Conservation (phyloP, 345 rosid genomes). For the Syzygium aromaticum region DNA sequence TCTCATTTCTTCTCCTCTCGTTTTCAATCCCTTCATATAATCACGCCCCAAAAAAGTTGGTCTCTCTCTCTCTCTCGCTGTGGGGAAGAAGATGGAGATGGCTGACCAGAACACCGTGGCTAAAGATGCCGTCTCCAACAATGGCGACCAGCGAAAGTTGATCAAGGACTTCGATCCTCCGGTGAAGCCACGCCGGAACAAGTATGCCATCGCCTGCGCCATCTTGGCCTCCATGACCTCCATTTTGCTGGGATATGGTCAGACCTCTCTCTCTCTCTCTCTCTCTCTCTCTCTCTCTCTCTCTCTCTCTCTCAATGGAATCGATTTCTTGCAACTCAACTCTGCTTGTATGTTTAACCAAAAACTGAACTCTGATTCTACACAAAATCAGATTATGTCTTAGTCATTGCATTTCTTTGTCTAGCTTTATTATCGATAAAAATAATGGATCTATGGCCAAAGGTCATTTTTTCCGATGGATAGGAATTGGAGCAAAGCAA, state of each 20-base stretch:
- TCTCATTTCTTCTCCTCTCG: background rate
- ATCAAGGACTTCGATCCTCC: slow-evolving; percentile 39
- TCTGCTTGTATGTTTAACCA: background rate
- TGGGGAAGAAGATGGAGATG: background rate
- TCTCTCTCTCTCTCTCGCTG: background rate
- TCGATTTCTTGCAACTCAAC: background rate
- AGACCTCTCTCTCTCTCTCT: background rate
- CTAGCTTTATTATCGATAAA: background rate
- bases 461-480: background rate
- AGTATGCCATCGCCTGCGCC: slow-evolving; percentile 55
- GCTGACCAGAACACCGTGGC: background rate
- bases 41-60: background rate
- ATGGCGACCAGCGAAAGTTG: background rate
- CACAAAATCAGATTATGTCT: background rate
- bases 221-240: slow-evolving; percentile 76
- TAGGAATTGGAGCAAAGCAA: background rate
- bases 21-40: background rate
- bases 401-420: background rate
- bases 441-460: background rate
- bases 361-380: background rate
- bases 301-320: background rate
- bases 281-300: no score
- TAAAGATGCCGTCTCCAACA: background rate
- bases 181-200: slow-evolving; percentile 40
- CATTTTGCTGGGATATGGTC: slow-evolving; percentile 73